Base-by-base conservation (phyloP, 176 grass and related monocot species). In the Leersia perrieri region DNA sequence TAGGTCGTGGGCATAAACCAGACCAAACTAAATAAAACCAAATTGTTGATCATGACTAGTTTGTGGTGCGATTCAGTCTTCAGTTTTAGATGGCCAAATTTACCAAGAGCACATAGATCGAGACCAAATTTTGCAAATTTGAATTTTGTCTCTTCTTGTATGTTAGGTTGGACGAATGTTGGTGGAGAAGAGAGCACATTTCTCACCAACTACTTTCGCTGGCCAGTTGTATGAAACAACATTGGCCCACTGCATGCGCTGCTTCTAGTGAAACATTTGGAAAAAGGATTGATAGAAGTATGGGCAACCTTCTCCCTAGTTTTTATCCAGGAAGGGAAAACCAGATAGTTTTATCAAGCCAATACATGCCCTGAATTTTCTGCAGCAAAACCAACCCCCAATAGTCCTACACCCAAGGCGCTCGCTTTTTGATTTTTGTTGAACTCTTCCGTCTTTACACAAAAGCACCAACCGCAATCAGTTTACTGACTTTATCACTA, bases 161-260 rank as follows among this genome's bases (percentile, higher is more conserved):
- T 35, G 33, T 47, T 83, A 64, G 15, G 80, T 72, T 80, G 55
- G 63, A 83, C 33, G 74, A 39, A 60, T 40, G 55, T 66, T 80
- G 58, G 29, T 69, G 36, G 66, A 65, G 63, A 1, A 66, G 30
- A 35, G 2, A 23, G 20, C 51, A 84, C 16, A 63, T 85, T 89
- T 89, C 87, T 81, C 35, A 85, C 77, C 87, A 14, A 85, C 87
- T 55, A 30, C 18, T 66, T 64, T 33, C 25, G 3, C 65, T 66
- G 35, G 33, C 18, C 57, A 34, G 32, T 33, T 8, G 6, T 57
- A 40, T 1, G n/a, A 60, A 40, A 38, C 60, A 53, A 65, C 9
- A 27, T 40, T 71, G 65, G 63, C 33, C 15, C 40, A 63, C 3
- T 11, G 76, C 82, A 33, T 63, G 51, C 9, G 45, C 64, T 40